Base-by-base conservation (phyloP, 345 rosid genomes). In the rapeseed (Brassica napus) region DNA sequence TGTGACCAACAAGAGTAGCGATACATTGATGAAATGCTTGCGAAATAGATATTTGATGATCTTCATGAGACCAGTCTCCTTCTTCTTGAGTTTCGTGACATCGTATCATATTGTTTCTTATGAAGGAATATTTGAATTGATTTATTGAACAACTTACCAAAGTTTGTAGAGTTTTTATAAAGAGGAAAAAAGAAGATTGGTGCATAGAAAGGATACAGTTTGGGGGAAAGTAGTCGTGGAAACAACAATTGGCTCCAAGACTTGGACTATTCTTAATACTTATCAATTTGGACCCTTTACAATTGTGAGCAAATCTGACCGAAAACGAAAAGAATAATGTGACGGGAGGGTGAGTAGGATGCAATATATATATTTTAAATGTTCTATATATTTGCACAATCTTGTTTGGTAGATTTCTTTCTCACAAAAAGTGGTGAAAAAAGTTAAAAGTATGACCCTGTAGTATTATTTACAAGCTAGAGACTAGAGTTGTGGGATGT, bases 1-100 rank as follows among this genome's bases (percentile, higher is more conserved):
- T 79, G 79, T 86, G 85, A 55, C 97, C 93, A 70, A 68, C 83
- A 23, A 92, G 85, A 58, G 97, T 92, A 83, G 87, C 58, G 69
- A 89, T 81, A 80, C 91, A 87, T 85, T 75, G 85, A 82, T 86
- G 75, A 62, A 76, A 82, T 26, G 58, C 21, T 59, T 28, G 73
- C 23, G 77, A 18, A 39, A 44, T 65, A 71, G 72, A 54, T 54
- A 8, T 64, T 54, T 64, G 72, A 55, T 64, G 34, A 68, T 76
- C 62, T 58, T 66, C 65, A 37, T n/a, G 68, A 68, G 34, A 68
- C 58, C 55, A 35, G 15, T 57, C 55, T 39, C 1, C 47, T 10
- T 71, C 71, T 62, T 64, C 59, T 54, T 65, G 16, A 4, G 49
- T 35, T 71, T 55, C 37, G 12, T 65, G 67, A 44, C 52, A 18